phyloP scores from a whole-genome alignment of 1,284 basidiomycete species.

The Irpex sp. region DNA sequence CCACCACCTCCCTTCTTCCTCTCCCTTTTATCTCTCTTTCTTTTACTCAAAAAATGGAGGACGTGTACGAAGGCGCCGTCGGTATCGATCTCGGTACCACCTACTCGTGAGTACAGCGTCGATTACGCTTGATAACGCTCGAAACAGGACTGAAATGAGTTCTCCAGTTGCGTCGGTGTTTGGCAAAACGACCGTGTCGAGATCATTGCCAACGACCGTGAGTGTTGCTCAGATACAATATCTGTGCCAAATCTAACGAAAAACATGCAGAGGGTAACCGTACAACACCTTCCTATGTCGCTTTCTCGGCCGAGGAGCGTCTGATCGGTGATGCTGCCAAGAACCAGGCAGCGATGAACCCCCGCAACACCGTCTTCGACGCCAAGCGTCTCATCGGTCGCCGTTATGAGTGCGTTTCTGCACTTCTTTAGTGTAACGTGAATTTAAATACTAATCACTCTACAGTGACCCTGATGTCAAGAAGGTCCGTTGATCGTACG shows the following conservation, averaged over 20 bases:
- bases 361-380: slow-evolving; percentile 93
- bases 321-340: slow-evolving; percentile 99
- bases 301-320: slow-evolving; percentile 97
- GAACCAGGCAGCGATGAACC: slow-evolving; percentile 97
- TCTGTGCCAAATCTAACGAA: slow-evolving; percentile 1
- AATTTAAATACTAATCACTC: neutral
- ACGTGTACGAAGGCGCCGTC: slow-evolving; percentile 93
- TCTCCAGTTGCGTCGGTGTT: slow-evolving; percentile 84
- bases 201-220: slow-evolving; percentile 96
- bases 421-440: neutral
- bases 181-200: slow-evolving; percentile 99
- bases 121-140: neutral
- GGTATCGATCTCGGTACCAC: slow-evolving; percentile 93
- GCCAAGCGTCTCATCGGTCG: slow-evolving; percentile 98
- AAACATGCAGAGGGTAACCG: slow-evolving; percentile 86
- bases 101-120: slow-evolving; percentile 72
- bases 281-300: slow-evolving; percentile 98
- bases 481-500: slow-evolving; percentile 47
- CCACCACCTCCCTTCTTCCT: slow-evolving; percentile 23
- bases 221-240: slow-evolving; percentile 28
- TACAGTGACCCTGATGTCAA: slow-evolving; percentile 80
- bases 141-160: neutral
- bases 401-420: slow-evolving; percentile 75
- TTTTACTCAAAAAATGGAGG: slow-evolving; percentile 76
- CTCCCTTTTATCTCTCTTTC: slow-evolving; percentile 15